These are phyloP conservation scores for Grammothele lineata DNA, from an alignment of 768 basidiomycete genomes.

Conservation along the genomic window DNA sequence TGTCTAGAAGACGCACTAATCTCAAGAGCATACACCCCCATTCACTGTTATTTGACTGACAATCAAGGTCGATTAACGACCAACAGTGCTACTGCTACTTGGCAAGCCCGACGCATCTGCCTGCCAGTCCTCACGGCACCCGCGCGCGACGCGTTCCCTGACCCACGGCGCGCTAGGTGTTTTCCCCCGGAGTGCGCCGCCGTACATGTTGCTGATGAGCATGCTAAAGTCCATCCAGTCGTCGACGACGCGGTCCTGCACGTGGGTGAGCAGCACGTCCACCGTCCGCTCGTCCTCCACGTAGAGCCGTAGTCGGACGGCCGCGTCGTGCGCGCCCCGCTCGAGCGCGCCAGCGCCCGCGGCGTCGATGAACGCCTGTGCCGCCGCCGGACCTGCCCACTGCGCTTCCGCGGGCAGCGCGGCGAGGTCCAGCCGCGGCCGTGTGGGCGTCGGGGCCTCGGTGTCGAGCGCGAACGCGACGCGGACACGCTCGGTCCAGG, in stretches of 20 bases:
- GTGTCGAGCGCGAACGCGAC: conserved; percentile 17
- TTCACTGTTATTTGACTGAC: no score
- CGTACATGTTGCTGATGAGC: conserved; percentile 14
- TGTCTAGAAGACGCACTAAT: no score
- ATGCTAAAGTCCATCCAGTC: conserved; percentile 67
- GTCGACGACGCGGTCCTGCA: conserved; percentile 69
- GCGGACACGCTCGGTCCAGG: conserved; percentile 56
- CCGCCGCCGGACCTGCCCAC: conserved; percentile 6
- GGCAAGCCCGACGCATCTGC: no score
- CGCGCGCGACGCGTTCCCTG: conserved; percentile 15
- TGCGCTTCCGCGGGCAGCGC: not conserved
- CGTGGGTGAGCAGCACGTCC: conserved; percentile 70
- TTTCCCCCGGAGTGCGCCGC: conserved; percentile 7
- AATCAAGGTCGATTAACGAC: no score
- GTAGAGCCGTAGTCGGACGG: conserved; percentile 66
- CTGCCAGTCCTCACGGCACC: conserved; percentile 15
- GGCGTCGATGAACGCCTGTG: not conserved
- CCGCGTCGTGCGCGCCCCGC: conserved; percentile 49
- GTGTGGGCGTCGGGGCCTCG: conserved; percentile 20
- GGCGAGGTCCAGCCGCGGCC: conserved; percentile 5
- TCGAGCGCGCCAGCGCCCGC: conserved; percentile 22
- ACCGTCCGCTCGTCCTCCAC: conserved; percentile 79
- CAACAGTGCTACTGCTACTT: no score
- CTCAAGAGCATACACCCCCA: no score
- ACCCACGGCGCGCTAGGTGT: conserved; percentile 18